Base-by-base conservation (phyloP, 495 filamentous ascomycete genomes). In the Aspergillus olivimuriae region DNA sequence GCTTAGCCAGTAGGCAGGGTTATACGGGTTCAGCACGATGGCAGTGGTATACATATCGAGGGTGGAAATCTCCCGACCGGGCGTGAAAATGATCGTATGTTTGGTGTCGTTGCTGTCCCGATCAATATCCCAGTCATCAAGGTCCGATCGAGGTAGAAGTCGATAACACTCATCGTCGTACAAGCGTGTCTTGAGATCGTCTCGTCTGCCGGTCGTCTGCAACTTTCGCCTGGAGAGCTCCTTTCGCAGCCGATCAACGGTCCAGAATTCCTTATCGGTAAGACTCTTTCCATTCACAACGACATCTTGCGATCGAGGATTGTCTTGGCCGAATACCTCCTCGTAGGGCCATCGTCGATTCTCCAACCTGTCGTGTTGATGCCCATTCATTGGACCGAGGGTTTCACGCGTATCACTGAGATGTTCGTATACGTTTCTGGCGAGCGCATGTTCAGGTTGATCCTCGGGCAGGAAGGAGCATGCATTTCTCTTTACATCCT, bases 1-100 rank as follows among this genome's bases (percentile, higher is more conserved):
- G 42, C 78, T 69, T 37, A 89, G 57, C 60, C 87, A 89, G 28
- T 81, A 71, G 20, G 81, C 67, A 9, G 86, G 63, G 51, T 86
- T 82, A 57, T 94, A 92, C 2, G 87, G 86, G 16, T 66, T 65
- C 15, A 56, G 20, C 16, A 54, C 35, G 21, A 65, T 57, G 17
- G 60, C 63, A 28, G 52, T 48, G 1, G 65, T 68, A 39, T 68
- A 68, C 53, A 68, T 62, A 11, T 63, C 60, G 4, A 62, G 47
- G 46, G 10, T 37, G 7, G 11, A 26, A 30, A 26, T 34, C 48
- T 4, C 16, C 7, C 16, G 20, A 3, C 34, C 15, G 19, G 34
- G 40, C 7, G 40, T 42, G 2, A 54, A 47, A 3, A 50, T 24
- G 23, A 66, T 19, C 2, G 18, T 34, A 36, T 49, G 53, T 12